Conservation (phyloP, 306 rosid species). For the Begonia masoniana region DNA sequence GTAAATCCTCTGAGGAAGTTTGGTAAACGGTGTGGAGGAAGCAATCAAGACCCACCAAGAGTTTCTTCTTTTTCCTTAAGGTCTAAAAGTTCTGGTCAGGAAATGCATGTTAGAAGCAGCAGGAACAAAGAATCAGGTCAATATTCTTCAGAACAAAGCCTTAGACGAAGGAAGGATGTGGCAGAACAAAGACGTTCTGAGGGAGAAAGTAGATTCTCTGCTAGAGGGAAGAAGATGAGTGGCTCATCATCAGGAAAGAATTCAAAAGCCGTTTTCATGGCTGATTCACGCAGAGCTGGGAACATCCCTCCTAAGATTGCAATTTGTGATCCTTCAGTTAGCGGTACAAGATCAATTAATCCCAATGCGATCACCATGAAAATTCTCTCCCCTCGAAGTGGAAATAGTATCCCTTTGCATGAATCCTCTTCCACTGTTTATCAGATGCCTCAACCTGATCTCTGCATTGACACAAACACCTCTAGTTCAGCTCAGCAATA, state of each 20-base stretch:
- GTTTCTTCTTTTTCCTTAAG: neutral
- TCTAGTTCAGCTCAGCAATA: conserved; percentile 29
- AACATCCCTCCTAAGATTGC: conserved; percentile 40
- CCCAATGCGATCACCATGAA: conserved; percentile 33
- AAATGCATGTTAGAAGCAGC: neutral
- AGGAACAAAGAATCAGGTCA: conserved; percentile 29
- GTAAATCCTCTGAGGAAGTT: neutral
- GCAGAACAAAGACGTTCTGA: conserved; percentile 50
- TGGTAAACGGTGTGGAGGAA: conserved; percentile 2
- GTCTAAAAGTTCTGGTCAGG: conserved; percentile 7
- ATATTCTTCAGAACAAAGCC: conserved; percentile 41
- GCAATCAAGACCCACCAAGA: conserved; percentile 2
- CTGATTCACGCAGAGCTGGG: conserved; percentile 57
- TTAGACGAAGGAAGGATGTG: conserved; percentile 38
- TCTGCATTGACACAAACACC: conserved; percentile 22
- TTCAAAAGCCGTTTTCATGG: conserved; percentile 39
- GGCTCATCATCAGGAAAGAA: conserved; percentile 39
- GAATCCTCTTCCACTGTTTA: conserved; percentile 25
- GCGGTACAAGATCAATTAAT: conserved; percentile 33
- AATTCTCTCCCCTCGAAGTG: conserved; percentile 43
- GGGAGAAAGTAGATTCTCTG: conserved; percentile 73
- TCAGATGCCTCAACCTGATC: conserved; percentile 31
- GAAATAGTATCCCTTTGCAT: conserved; percentile 23
- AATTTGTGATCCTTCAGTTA: conserved; percentile 34
- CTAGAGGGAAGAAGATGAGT: conserved; percentile 63